phyloP scores from a whole-genome alignment of 805 yeast species.

The Candida saitoana region DNA sequence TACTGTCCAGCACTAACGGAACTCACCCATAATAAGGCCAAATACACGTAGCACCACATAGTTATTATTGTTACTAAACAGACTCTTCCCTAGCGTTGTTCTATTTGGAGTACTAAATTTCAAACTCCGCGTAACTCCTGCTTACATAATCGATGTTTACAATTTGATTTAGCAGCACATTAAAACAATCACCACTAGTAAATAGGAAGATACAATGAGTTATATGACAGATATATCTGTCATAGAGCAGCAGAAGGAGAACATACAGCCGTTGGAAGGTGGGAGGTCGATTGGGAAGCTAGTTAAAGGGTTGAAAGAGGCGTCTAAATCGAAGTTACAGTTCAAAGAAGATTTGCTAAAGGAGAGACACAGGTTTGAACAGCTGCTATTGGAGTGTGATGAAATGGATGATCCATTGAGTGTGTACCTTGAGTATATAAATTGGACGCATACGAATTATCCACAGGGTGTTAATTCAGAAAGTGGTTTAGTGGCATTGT shows the following conservation, averaged over 20 bases:
- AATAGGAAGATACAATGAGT: background rate
- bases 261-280: slow-evolving; percentile 58
- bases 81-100: too few species aligned
- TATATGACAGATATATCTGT: slow-evolving; percentile 11
- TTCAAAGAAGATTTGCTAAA: slow-evolving; percentile 22
- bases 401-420: slow-evolving; percentile 83
- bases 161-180: background rate
- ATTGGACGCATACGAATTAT: slow-evolving; percentile 63
- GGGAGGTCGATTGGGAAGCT: slow-evolving; percentile 69
- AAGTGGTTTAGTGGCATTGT: slow-evolving; percentile 58
- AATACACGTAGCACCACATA: background rate
- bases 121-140: too few species aligned
- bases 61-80: background rate
- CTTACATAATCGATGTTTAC: slow-evolving; percentile 1
- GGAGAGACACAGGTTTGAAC: slow-evolving; percentile 49
- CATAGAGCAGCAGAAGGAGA: slow-evolving; percentile 61
- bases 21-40: slow-evolving; percentile 3
- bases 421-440: slow-evolving; percentile 64
- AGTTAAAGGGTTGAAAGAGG: slow-evolving; percentile 35
- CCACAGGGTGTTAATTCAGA: slow-evolving; percentile 61
- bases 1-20: slow-evolving; percentile 10
- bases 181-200: too few species aligned
- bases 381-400: slow-evolving; percentile 44
- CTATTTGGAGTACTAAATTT: too few species aligned
- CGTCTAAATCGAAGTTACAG: slow-evolving; percentile 14